Evolutionary conservation across 495 filamentous ascomycete species (phyloP), one percentile per base, ranked within the genome.

Genomic region (Darksidea phi): DNA sequence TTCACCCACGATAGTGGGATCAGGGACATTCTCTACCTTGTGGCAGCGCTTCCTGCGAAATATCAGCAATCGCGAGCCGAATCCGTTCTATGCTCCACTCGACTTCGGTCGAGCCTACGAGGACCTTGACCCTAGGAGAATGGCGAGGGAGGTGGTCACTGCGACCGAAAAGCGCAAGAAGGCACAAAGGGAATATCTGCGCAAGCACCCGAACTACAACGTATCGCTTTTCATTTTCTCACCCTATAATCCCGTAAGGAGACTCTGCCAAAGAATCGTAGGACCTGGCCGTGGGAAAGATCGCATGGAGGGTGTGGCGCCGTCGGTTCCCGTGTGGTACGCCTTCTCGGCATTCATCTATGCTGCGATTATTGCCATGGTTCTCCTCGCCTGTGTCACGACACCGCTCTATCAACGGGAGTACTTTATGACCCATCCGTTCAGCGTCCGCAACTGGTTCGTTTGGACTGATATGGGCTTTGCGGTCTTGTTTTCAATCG

Each of bases 311-410:
- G 94, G 94, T 18, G 83, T 91, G 0, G 83, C 87, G 55, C 94
- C 94, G 1, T 90, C 93, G 64, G 91, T 88, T 59, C 84, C 86
- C 1, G 77, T 95, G 12, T 97, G 95, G 90, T 96, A 95, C 70
- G 75, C 82, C 5, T 97, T 99, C 71, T 97, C 95, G 0, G 88
- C 88, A 8, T 86, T 99, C 56, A 89, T 97, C 61, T 99, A 99
- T 68, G 86, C 86, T 7, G 87, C 90, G 26, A 97, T 99, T 57
- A 88, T 97, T 48, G 89, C 90, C 45, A 97, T 99, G 94, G 94
- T 99, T 17, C 69, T 97, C 32, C 82, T 99, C 46, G 94, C 94
- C 34, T 97, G 94, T 68, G 78, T 97, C 55, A 96, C 93, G 10
- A 99, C 94, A 2, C 94, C 94, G 1, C 77, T 97, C 17, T 97